Evolutionary conservation across 495 filamentous ascomycete species (phyloP), one percentile per base, ranked within the genome.

Genomic region (Xylaria curta): DNA sequence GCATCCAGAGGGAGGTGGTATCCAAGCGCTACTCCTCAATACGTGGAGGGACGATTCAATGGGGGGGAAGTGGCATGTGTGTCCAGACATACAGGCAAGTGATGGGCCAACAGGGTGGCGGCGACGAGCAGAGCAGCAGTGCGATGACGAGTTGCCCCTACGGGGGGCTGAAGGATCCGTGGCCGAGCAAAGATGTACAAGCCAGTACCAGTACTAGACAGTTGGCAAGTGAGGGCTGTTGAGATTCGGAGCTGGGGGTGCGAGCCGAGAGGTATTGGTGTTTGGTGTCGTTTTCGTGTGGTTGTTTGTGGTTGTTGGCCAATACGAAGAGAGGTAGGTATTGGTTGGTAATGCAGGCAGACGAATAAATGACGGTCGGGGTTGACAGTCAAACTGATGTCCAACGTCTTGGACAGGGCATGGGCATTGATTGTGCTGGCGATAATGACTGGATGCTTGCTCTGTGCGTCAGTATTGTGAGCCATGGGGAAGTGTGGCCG

Each of bases 81-180:
- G n/a, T 60, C 69, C 62, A 66, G 54, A 66, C 69, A 64, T 66
- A 71, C 69, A 59, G 40, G 28, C 38, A 71, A 71, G 44, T 71
- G 53, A 66, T 42, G 51, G 53, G 44, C 58, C 51, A 66, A 54
- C 49, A 31, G n/a, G 36, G 51, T 33, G 69, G 46, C 59, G 59
- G 44, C 36, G 33, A 66, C 40, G n/a, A 71, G 61, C 69, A 65
- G n/a, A 71, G 61, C 69, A 65, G 53, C 44, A 56, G 58, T 33
- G 26, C 13, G 44, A 49, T 31, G 33, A 64, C 47, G 54, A 69
- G 56, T 42, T 40, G 19, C n/a, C 12, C 38, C 59, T 8, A 21
- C 40, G 49, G 9, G 46, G 66, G 54, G 13, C 24, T 8, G 24
- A 38, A 28, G 56, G 46, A 28, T 24, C 59, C 19, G 46, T 54